Evolutionary conservation across 2,329 filamentous ascomycete genomes (phyloP).

Genomic region (Acrocalymma vagum): DNA sequence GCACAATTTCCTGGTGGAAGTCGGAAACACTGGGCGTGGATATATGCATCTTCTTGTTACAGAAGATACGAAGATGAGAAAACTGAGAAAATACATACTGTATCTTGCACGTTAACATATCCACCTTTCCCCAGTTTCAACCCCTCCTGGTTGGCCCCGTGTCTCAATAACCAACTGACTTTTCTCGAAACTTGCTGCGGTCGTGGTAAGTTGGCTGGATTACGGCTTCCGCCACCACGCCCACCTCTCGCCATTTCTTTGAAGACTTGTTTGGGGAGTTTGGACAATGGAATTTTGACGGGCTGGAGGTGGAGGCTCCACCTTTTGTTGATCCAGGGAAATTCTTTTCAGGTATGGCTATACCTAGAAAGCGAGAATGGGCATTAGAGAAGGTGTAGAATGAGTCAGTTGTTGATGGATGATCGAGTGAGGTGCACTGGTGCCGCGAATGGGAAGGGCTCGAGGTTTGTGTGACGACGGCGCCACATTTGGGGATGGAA

Average conservation of each 20-base stretch:
- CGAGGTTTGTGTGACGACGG: slow-evolving; percentile 9
- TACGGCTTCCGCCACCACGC: slow-evolving; percentile 45
- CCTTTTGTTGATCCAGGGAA: too few species aligned
- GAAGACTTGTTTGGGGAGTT: slow-evolving; percentile 16
- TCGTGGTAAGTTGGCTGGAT: slow-evolving; percentile 47
- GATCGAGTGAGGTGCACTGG: slow-evolving; percentile 1
- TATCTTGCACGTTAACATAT: slow-evolving; percentile 67
- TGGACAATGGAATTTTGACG: slow-evolving; percentile 28
- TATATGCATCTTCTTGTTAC: not conserved
- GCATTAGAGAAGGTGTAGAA: too few species aligned
- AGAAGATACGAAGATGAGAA: not conserved
- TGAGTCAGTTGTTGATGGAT: slow-evolving; percentile 17
- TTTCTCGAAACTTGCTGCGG: slow-evolving; percentile 58
- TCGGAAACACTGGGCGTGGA: too few species aligned
- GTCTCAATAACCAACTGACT: slow-evolving; percentile 65
- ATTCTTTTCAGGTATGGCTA: too few species aligned
- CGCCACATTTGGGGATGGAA: too few species aligned
- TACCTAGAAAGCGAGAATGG: too few species aligned
- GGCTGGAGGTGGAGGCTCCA: slow-evolving; percentile 1
- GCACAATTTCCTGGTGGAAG: too few species aligned
- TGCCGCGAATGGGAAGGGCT: slow-evolving; percentile 12
- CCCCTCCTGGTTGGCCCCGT: slow-evolving; percentile 68
- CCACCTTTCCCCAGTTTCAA: slow-evolving; percentile 66
- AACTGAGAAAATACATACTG: slow-evolving; percentile 54
- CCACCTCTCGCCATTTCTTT: slow-evolving; percentile 37